Evolutionary conservation across 148 eudicot species (phyloP), one percentile per base, ranked within the genome.

Genomic region (Fagopyrum tataricum): DNA sequence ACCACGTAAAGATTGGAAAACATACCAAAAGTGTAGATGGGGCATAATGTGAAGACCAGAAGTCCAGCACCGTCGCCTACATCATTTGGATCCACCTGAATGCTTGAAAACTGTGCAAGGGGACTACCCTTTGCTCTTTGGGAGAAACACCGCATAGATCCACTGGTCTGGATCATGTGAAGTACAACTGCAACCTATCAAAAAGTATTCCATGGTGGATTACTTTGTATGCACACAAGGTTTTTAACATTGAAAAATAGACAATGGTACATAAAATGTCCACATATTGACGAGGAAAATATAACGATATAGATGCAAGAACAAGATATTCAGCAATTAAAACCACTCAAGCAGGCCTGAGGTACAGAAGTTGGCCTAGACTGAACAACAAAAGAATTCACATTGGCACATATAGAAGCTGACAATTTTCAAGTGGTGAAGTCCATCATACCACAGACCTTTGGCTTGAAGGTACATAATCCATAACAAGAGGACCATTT

Each of bases 11-110:
- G 31, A 62, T 31, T 4, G 68, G 20, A 11, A 42, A 78, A 81
- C 88, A n/a, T 91, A 91, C 98, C 98, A 73, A 84, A 85, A 67
- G 78, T 67, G 78, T 87, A 78, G 44, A 88, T 83, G 58, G 97
- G 76, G 81, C 77, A 84, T 79, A 86, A 85, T 59, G 85, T 77
- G 80, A 77, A 90, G 40, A 90, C 97, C 7, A 89, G 87, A 78
- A 83, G 80, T 52, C 98, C 96, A 59, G 93, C 97, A 76, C 96
- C 89, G 78, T 91, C 98, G 39, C 98, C 98, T 49, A 49, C 78
- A 78, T 94, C 98, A 80, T 78, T 78, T 76, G 74, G 76, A 71
- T 84, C 82, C 26, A 79, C 86, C 24, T 85, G 69, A 61, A 47
- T 76, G 73, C 72, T 78, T 73, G 98, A 85, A 62, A 87, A 94